phyloP scores from a whole-genome alignment of 441 rosid species.

The Daphne laureola region DNA sequence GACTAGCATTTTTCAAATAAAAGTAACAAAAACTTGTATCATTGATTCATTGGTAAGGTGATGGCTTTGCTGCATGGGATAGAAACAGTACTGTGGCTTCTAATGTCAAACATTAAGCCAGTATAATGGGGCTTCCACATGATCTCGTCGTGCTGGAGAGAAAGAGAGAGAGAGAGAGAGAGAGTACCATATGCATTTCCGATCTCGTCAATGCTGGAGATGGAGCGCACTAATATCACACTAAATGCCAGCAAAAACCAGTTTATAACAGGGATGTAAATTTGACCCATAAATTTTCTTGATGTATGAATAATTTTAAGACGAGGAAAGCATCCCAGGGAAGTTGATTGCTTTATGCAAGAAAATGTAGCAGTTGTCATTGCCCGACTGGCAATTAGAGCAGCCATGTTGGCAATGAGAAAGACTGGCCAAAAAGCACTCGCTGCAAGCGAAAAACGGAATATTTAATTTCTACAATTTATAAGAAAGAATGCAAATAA shows the following conservation, averaged over 20 bases:
- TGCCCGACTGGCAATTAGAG: slow-evolving; percentile 89
- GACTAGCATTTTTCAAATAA: too few relatives aligned
- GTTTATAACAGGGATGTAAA: slow-evolving; percentile 92
- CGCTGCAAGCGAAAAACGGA: slow-evolving; percentile 33
- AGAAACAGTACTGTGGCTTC: too few relatives aligned
- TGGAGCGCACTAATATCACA: slow-evolving; percentile 66
- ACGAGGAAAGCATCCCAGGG: slow-evolving; percentile 96
- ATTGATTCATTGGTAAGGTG: too few relatives aligned
- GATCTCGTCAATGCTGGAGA: slow-evolving; percentile 73
- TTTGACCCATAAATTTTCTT: slow-evolving; percentile 97
- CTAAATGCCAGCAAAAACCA: slow-evolving; percentile 93
- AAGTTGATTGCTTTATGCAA: slow-evolving; percentile 91
- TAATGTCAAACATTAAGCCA: too few relatives aligned
- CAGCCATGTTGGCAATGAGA: slow-evolving; percentile 80
- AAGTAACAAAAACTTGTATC: too few relatives aligned
- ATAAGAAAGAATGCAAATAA: slow-evolving; percentile 5
- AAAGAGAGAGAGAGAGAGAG: slow-evolving; percentile 9
- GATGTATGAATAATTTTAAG: slow-evolving; percentile 95
- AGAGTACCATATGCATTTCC: slow-evolving; percentile 96
- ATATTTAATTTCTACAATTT: slow-evolving; percentile 10
- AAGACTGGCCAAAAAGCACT: slow-evolving; percentile 79
- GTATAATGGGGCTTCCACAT: too few relatives aligned
- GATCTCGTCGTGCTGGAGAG: too few relatives aligned
- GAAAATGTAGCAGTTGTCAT: slow-evolving; percentile 99
- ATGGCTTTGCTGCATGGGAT: too few relatives aligned